Evolutionary conservation across 2,329 filamentous ascomycete genomes (phyloP).

Genomic region (Pyrenophora teres): DNA sequence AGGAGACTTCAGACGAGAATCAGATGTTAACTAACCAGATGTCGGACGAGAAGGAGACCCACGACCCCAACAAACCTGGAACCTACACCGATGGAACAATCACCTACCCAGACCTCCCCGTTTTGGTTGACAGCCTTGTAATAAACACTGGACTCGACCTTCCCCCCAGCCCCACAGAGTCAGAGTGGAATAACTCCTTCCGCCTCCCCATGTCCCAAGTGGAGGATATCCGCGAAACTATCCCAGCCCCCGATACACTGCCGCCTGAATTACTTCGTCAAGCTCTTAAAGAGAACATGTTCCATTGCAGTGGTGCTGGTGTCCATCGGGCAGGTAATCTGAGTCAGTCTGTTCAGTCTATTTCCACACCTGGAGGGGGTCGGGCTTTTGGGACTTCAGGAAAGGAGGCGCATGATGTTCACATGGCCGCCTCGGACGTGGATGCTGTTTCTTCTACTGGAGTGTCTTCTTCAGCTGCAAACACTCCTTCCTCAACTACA

Average conservation of each 20-base stretch:
- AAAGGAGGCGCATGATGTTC: too few species aligned
- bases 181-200: not conserved
- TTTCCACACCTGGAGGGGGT: not conserved
- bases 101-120: not conserved
- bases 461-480: too few species aligned
- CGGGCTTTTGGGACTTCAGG: too few species aligned
- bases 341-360: constrained; percentile 4
- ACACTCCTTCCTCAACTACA: too few species aligned
- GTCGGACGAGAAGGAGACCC: too few species aligned
- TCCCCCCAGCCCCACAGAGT: not conserved
- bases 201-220: not conserved
- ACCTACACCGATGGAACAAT: not conserved
- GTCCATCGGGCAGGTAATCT: constrained; percentile 12
- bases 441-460: too few species aligned
- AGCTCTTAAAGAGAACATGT: constrained; percentile 1
- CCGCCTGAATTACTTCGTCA: not conserved
- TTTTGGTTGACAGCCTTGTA: too few species aligned
- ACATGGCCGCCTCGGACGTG: too few species aligned
- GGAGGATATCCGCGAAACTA: not conserved
- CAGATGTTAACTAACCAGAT: too few species aligned
- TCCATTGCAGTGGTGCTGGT: constrained; percentile 7
- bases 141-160: not conserved
- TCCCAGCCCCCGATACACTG: not conserved
- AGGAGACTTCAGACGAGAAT: too few species aligned
- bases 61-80: too few species aligned